Evolutionary conservation across 192 early-diverging fungal species (phyloP), one percentile per base, ranked within the genome.

Genomic region (Geranomyces variabilis): DNA sequence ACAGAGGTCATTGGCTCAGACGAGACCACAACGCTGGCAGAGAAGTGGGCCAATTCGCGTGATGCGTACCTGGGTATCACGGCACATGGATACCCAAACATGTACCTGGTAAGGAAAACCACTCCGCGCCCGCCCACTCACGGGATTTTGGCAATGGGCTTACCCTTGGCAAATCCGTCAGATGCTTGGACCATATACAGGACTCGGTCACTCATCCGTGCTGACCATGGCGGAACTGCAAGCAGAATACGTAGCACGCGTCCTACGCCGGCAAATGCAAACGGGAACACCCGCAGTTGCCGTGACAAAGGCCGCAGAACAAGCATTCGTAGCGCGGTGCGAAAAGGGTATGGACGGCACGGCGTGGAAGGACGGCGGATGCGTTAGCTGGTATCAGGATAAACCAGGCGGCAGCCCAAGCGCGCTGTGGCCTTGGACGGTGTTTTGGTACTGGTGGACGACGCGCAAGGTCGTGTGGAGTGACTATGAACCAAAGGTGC

Each of bases 331-430:
- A 14, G 69, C 43, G 17, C 68, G 77, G 0, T 53, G 82, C 26
- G 71, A 80, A 43, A 64, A 72, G 26, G 74, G 66, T n/a, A 58
- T 84, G 65, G 48, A 80, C 58, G 45, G 65, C 1, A 86, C 78
- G 15, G 81, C 80, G 24, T 88, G 86, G 86, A 15, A 55, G 19
- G 62, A 70, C 6, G 78, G 78, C 12, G 67, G 71, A 7, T 88
- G 86, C 71, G 69, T 60, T 17, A 81, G 79, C 29, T 88, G 82
- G 82, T 88, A 88, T 63, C 76, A 80, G 53, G 77, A 82, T 51
- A 64, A 67, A 0, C 21, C 29, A 8, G 67, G 69, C 13, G 83
- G 81, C 19, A 73, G 78, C 19, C 72, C 74, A 6, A 78, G 31
- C 15, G 47, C 53, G 7, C 56, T 74, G 2, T 74, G 72, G 72